phyloP scores from a whole-genome alignment of 768 basidiomycete genomes.

The Mycena filopes region DNA sequence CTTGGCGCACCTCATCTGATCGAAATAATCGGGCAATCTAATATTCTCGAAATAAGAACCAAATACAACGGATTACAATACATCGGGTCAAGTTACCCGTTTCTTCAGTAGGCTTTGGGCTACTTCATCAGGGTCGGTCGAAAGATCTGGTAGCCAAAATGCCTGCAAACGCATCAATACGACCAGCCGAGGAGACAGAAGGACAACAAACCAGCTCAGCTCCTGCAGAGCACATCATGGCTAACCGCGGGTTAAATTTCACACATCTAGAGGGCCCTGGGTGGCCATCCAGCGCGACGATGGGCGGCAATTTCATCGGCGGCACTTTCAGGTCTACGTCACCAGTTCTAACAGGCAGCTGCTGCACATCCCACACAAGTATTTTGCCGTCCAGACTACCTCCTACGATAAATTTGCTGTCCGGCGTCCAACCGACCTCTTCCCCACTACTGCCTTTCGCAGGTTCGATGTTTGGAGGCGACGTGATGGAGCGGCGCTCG shows the following conservation, averaged over 20 bases:
- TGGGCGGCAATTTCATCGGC: conserved; percentile 56
- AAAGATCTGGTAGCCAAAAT: conserved; percentile 65
- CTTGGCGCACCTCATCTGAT: too few relatives aligned
- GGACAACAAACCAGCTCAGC: conserved; percentile 74
- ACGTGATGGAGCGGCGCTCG: conserved; percentile 70
- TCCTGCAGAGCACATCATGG: conserved; percentile 90
- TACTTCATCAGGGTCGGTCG: conserved; percentile 75
- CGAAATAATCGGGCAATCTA: too few relatives aligned
- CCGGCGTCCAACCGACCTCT: conserved; percentile 94
- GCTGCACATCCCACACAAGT: conserved; percentile 87
- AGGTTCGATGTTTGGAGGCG: conserved; percentile 70
- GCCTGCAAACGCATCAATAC: conserved; percentile 42
- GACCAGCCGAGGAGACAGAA: conserved; percentile 15
- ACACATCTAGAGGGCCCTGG: conserved; percentile 88
- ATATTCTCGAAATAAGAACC: too few relatives aligned
- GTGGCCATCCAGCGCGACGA: conserved; percentile 76
- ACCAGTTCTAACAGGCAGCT: conserved; percentile 62
- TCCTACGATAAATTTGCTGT: conserved; percentile 89
- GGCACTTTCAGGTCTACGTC: conserved; percentile 64
- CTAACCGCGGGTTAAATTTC: conserved; percentile 87
- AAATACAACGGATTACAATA: background rate
- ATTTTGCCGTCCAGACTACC: conserved; percentile 90
- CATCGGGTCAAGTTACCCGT: conserved; percentile 39
- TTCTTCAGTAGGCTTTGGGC: conserved; percentile 77
- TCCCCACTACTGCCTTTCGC: conserved; percentile 88